Evolutionary conservation across 371 early-diverging fungal species (phyloP).

Genomic region (Rhizomucor pusillus): DNA sequence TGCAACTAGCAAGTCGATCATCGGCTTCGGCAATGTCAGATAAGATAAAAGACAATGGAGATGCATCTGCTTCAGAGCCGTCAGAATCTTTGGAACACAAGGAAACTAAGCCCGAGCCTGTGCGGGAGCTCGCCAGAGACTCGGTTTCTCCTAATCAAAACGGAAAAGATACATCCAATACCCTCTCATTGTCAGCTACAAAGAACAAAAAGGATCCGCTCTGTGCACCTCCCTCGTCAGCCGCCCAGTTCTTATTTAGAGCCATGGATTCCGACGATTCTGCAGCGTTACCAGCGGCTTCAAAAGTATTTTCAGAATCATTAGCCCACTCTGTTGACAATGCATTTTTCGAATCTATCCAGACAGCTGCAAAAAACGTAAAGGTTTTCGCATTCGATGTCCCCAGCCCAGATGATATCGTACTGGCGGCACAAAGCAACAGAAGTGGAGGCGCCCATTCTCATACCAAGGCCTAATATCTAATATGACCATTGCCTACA

Average conservation of each 20-base stretch:
- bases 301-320: background rate
- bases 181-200: no score
- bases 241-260: slow-evolving; percentile 45
- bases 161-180: no score
- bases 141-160: no score
- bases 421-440: slow-evolving; percentile 59
- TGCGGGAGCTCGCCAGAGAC: no score
- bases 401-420: slow-evolving; percentile 86
- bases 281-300: no score
- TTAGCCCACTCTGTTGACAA: slow-evolving; percentile 16
- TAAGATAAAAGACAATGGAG: background rate
- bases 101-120: no score
- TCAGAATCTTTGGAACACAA: no score
- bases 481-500: no score
- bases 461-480: slow-evolving; percentile 14
- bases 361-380: slow-evolving; percentile 20
- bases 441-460: slow-evolving; percentile 26
- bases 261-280: slow-evolving; percentile 5
- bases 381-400: slow-evolving; percentile 65
- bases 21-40: background rate
- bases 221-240: slow-evolving; percentile 45
- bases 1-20: slow-evolving; percentile 4
- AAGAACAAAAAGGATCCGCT: slow-evolving; percentile 20
- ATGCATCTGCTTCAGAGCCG: background rate
- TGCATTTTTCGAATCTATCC: slow-evolving; percentile 25